Evolutionary conservation across 176 grass and related monocot species (phyloP).

Genomic region (Oryza officinalis): DNA sequence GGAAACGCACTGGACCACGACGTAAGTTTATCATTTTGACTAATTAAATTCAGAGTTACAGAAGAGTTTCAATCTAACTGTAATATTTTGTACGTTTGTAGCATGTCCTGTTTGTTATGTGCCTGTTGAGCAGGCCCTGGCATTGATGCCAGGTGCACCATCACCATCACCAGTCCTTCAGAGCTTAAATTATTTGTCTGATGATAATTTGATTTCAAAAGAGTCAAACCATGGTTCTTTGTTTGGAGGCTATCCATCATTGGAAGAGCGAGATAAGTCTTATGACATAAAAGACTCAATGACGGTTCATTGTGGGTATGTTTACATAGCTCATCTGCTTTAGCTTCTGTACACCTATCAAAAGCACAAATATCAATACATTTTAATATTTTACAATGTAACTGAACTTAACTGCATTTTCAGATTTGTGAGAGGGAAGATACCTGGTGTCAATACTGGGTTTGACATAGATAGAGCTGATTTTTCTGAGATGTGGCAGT

Average conservation of each 20-base stretch:
- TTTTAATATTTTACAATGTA: conserved; percentile 13
- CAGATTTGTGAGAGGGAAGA: conserved; percentile 90
- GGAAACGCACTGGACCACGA: conserved; percentile 89
- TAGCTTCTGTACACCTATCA: conserved; percentile 19
- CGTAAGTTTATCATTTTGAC: conserved; percentile 66
- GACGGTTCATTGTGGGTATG: conserved; percentile 90
- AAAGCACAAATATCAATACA: not conserved
- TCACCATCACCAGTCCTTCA: conserved; percentile 73
- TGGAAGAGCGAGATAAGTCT: conserved; percentile 71
- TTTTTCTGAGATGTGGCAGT: conserved; percentile 84
- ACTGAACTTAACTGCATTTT: conserved; percentile 34
- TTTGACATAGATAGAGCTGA: conserved; percentile 93
- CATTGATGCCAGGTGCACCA: conserved; percentile 56
- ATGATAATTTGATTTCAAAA: conserved; percentile 65
- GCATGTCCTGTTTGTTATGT: conserved; percentile 96
- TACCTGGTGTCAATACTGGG: conserved; percentile 78
- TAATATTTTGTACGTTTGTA: conserved; percentile 52
- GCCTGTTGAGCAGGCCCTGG: conserved; percentile 74
- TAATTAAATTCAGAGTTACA: conserved; percentile 23
- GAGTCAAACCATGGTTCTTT: conserved; percentile 63
- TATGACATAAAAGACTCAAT: conserved; percentile 89
- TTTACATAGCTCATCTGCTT: conserved; percentile 32
- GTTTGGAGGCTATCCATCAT: conserved; percentile 93
- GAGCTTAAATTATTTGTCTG: conserved; percentile 69
- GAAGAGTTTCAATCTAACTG: conserved; percentile 28